phyloP scores from a whole-genome alignment of 2,329 filamentous ascomycete genomes.

The Pseudogymnoascus sp. region DNA sequence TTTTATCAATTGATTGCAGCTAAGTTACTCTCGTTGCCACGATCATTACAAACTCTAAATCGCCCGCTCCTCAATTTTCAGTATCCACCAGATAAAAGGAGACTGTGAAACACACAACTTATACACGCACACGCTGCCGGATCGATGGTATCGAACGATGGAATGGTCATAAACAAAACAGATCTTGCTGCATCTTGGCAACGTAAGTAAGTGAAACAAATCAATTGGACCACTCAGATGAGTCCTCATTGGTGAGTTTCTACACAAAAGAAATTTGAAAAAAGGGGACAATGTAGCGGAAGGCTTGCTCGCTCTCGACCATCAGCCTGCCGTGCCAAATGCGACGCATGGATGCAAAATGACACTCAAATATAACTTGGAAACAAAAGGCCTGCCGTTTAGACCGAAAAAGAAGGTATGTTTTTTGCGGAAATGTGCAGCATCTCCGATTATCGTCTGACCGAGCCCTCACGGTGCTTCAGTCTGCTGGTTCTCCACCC shows the following conservation, averaged over 20 bases:
- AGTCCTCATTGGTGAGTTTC: not conserved
- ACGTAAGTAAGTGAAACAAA: slow-evolving; percentile 7
- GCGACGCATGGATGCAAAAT: slow-evolving; percentile 3
- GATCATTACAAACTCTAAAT: slow-evolving; percentile 3
- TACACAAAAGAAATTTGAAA: slow-evolving; percentile 5
- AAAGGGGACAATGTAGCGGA: slow-evolving; percentile 3
- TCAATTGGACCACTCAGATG: slow-evolving; percentile 4
- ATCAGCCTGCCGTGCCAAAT: slow-evolving; percentile 1
- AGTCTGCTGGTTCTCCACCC: slow-evolving; percentile 75
- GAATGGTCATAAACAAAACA: slow-evolving; percentile 8
- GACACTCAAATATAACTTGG: slow-evolving; percentile 4
- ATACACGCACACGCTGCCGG: slow-evolving; percentile 6
- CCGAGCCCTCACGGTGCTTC: slow-evolving; percentile 28
- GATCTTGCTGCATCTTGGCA: slow-evolving; percentile 5
- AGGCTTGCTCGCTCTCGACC: slow-evolving; percentile 3
- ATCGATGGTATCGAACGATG: slow-evolving; percentile 5
- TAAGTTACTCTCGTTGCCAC: not conserved
- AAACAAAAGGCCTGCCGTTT: slow-evolving; percentile 4
- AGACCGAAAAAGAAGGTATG: slow-evolving; percentile 3
- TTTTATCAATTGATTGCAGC: slow-evolving; percentile 4
- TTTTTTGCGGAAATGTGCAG: not conserved
- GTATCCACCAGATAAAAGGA: not conserved
- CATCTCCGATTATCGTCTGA: not conserved
- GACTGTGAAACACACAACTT: slow-evolving; percentile 7
- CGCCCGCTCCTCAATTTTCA: not conserved